Conservation (phyloP, 371 early-diverging fungal species). For the Choanephora cucurbitarum region DNA sequence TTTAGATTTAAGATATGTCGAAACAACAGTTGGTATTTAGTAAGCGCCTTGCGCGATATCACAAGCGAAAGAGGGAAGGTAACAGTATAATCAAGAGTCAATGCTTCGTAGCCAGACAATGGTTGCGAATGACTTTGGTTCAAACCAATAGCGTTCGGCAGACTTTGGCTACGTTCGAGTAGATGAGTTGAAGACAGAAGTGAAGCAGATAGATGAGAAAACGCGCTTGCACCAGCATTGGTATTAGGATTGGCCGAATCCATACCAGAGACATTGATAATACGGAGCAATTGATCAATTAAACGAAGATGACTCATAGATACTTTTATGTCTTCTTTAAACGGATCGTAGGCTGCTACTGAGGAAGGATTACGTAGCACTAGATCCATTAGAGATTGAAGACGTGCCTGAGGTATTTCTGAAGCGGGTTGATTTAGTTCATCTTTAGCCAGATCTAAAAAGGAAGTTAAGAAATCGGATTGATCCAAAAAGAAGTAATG, state of each 20-base stretch:
- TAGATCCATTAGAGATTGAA: conserved; percentile 87
- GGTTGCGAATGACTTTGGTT: neutral
- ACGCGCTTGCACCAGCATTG: too few relatives aligned
- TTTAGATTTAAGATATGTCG: conserved; percentile 87
- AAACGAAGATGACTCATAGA: conserved; percentile 64
- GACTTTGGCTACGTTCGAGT: conserved; percentile 33
- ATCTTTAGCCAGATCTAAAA: conserved; percentile 82
- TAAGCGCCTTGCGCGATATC: conserved; percentile 77
- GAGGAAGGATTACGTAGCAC: conserved; percentile 87
- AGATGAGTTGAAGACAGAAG: neutral
- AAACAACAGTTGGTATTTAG: conserved; percentile 91
- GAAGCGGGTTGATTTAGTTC: conserved; percentile 70
- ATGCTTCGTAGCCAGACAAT: conserved; percentile 70
- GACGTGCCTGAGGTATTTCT: conserved; percentile 69
- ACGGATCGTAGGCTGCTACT: conserved; percentile 77
- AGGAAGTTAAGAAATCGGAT: conserved; percentile 92
- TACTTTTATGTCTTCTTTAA: conserved; percentile 83
- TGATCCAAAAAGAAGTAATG: conserved; percentile 91
- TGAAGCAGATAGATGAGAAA: too few relatives aligned
- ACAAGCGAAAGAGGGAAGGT: conserved; percentile 90
- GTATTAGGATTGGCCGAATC: conserved; percentile 19
- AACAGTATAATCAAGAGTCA: conserved; percentile 76
- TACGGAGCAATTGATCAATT: conserved; percentile 71
- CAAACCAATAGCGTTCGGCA: conserved; percentile 13
- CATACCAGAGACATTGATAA: conserved; percentile 57